Percentiles rank a stretch among this genome's conserved stretches.
These are phyloP conservation scores for Emiliania huxleyi DNA, from an alignment of 78 protist species.

Conservation along the genomic window DNA sequence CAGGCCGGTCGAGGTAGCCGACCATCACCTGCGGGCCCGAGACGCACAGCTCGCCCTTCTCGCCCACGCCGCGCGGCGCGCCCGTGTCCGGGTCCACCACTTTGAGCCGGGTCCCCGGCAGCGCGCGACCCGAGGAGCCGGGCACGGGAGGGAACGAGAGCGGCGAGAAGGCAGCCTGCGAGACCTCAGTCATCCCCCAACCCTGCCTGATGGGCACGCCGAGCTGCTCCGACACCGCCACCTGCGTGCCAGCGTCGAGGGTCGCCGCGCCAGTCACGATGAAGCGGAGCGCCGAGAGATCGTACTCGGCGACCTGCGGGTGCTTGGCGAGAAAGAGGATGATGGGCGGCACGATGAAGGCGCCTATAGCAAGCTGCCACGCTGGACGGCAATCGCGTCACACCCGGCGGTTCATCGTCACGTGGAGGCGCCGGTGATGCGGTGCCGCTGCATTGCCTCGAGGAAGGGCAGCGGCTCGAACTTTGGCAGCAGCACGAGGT, in stretches of 20 bases:
- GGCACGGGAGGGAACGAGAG: neutral
- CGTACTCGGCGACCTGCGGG: constrained; percentile 67
- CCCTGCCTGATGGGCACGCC: neutral
- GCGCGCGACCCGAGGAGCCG: constrained; percentile 31
- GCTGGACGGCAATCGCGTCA: too few species aligned
- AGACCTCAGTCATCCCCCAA: constrained; percentile 83
- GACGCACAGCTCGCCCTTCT: constrained; percentile 56
- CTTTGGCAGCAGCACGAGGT: constrained; percentile 49
- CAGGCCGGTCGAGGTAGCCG: constrained; percentile 64
- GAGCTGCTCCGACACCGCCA: neutral
- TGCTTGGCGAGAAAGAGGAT: constrained; percentile 76
- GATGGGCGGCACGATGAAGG: constrained; percentile 82
- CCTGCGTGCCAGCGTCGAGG: constrained; percentile 41
- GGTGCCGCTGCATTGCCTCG: constrained; percentile 42
- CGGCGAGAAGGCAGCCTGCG: too few species aligned
- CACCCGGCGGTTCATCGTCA: too few species aligned
- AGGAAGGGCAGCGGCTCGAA: constrained; percentile 72
- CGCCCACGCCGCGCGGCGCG: neutral
- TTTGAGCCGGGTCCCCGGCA: constrained; percentile 7
- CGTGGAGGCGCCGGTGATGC: constrained; percentile 56
- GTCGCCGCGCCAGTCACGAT: constrained; percentile 86
- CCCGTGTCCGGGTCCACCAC: constrained; percentile 37
- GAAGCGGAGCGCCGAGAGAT: constrained; percentile 51
- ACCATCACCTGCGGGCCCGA: constrained; percentile 85
- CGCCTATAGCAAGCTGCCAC: too few species aligned